These are phyloP conservation scores for Aspergillus hiratsukae DNA, from an alignment of 2,329 filamentous ascomycete species.

Conservation along the genomic window DNA sequence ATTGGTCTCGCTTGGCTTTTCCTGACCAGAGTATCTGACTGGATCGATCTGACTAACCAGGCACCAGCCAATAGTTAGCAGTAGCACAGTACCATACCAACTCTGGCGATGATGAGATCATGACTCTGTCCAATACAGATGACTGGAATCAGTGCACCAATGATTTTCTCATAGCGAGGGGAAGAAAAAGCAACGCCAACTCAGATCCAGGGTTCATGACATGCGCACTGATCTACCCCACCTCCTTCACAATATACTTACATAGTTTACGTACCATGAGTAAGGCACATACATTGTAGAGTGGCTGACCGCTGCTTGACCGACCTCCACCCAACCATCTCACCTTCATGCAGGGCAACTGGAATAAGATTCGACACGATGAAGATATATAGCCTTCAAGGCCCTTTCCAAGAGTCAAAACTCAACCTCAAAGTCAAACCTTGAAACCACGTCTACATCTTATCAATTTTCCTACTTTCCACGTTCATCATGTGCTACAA, in stretches of 20 bases:
- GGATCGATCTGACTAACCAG: background rate
- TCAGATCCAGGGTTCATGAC: background rate
- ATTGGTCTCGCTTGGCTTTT: background rate
- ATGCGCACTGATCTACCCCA: background rate
- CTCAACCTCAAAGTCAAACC: slow-evolving; percentile 1
- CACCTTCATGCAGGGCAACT: background rate
- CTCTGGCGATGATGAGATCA: background rate
- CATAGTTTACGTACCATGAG: too few species aligned
- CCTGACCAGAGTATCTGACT: background rate
- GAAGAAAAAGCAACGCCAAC: background rate
- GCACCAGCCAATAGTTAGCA: background rate
- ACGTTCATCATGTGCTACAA: slow-evolving; percentile 32
- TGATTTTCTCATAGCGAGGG: too few species aligned
- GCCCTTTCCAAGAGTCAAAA: background rate
- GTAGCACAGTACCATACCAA: background rate
- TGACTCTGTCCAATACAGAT: background rate
- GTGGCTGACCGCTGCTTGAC: background rate
- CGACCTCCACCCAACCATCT: background rate
- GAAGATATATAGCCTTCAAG: background rate
- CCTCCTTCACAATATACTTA: too few species aligned
- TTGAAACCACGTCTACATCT: background rate
- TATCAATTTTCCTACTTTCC: background rate
- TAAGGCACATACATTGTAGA: too few species aligned
- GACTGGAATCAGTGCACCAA: too few species aligned
- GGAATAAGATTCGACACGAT: too few species aligned